phyloP scores from a whole-genome alignment of 2,329 filamentous ascomycete species.

The Knufia petricola region DNA sequence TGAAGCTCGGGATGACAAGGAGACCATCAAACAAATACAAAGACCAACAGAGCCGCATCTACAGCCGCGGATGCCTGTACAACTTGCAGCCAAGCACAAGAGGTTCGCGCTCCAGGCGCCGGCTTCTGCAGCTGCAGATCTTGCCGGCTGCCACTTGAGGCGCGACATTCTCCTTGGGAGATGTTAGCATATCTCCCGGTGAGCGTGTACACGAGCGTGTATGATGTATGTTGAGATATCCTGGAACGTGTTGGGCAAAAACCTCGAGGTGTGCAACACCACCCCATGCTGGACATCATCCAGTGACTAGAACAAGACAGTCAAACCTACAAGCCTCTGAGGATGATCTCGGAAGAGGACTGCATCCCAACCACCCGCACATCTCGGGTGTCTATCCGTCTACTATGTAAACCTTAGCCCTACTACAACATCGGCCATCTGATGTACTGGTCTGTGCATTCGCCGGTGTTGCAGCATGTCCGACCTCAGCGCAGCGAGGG shows the following conservation, averaged over 20 bases:
- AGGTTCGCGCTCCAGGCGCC: constrained; percentile 4
- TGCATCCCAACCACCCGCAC: too few relatives aligned
- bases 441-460: neutral
- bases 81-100: constrained; percentile 3
- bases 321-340: too few relatives aligned
- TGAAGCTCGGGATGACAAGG: neutral
- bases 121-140: neutral
- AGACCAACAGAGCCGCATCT: neutral
- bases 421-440: neutral
- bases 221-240: too few relatives aligned
- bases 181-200: neutral
- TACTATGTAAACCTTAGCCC: neutral
- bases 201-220: neutral
- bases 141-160: constrained; percentile 1
- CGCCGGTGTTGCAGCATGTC: neutral
- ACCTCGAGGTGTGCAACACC: neutral
- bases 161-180: neutral
- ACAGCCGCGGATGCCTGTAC: constrained; percentile 8
- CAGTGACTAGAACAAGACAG: too few relatives aligned
- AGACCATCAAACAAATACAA: neutral
- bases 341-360: too few relatives aligned
- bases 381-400: neutral
- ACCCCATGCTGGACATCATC: too few relatives aligned
- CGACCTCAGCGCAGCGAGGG: neutral
- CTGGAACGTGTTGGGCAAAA: neutral